These are phyloP conservation scores for Scortechinia acanthostroma DNA, from an alignment of 2,329 filamentous ascomycete species.

Conservation along the genomic window DNA sequence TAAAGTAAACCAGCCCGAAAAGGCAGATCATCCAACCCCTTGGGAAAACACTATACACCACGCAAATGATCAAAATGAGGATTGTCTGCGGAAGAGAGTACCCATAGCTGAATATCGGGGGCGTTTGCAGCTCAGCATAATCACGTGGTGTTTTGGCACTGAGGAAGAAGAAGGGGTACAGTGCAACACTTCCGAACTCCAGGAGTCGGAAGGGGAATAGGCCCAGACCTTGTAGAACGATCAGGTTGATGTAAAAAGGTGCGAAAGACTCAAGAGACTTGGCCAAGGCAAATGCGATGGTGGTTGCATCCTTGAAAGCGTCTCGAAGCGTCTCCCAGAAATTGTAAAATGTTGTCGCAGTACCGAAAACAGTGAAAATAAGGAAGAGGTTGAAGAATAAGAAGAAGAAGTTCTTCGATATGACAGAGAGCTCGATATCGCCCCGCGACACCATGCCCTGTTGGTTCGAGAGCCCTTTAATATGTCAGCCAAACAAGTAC, in stretches of 20 bases:
- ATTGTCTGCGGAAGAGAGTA: constrained; percentile 91
- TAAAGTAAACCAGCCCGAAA: constrained; percentile 76
- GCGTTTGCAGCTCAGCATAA: constrained; percentile 72
- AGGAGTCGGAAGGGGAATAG: constrained; percentile 87
- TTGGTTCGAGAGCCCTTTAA: constrained; percentile 58
- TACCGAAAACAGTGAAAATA: constrained; percentile 89
- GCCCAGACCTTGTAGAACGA: constrained; percentile 88
- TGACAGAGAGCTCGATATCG: constrained; percentile 86
- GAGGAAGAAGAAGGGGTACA: constrained; percentile 76
- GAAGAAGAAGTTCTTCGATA: constrained; percentile 99
- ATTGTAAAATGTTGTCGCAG: constrained; percentile 73
- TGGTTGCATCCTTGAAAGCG: constrained; percentile 71
- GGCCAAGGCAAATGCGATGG: constrained; percentile 71
- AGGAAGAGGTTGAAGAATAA: constrained; percentile 74
- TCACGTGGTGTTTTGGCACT: constrained; percentile 83
- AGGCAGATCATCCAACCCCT: constrained; percentile 75
- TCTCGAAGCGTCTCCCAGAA: constrained; percentile 69
- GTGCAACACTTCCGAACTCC: constrained; percentile 76
- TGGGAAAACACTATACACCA: constrained; percentile 84
- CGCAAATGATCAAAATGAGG: constrained; percentile 86
- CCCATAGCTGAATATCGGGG: constrained; percentile 87
- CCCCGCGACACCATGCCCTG: constrained; percentile 94
- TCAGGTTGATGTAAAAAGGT: constrained; percentile 86
- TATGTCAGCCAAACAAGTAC: not conserved
- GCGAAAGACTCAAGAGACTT: constrained; percentile 67